Conservation (phyloP, 257 asterid genomes). For the Euphrasia confusa region DNA sequence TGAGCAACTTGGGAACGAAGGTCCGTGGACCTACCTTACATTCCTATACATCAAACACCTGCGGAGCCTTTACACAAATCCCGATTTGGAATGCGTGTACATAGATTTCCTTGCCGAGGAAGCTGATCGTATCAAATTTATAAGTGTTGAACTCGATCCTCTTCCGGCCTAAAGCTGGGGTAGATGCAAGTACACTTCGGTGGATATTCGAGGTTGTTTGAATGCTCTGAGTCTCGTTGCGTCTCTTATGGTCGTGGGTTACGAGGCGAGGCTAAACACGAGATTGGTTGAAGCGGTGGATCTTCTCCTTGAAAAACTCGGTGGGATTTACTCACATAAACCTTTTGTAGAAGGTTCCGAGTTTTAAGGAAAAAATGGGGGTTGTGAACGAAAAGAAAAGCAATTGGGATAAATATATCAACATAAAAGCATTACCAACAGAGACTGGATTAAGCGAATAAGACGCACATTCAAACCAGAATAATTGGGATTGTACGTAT, state of each 20-base stretch:
- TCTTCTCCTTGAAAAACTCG: too few relatives aligned
- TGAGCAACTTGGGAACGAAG: neutral
- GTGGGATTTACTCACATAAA: too few relatives aligned
- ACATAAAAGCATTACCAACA: too few relatives aligned
- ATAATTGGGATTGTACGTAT: too few relatives aligned
- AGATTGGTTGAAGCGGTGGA: neutral
- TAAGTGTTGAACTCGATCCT: neutral
- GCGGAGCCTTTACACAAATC: neutral
- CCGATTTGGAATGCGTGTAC: neutral
- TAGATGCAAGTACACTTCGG: too few relatives aligned
- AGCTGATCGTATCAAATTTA: neutral
- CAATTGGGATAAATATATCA: too few relatives aligned
- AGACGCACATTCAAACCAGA: too few relatives aligned
- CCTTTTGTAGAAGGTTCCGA: too few relatives aligned
- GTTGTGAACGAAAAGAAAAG: too few relatives aligned
- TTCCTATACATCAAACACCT: neutral
- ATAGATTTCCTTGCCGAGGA: neutral
- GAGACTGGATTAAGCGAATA: too few relatives aligned
- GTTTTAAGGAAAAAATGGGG: too few relatives aligned
- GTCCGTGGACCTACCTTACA: neutral
- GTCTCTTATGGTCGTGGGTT: neutral
- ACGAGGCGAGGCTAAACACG: neutral
- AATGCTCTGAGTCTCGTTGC: neutral
- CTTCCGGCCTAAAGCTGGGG: too few relatives aligned
- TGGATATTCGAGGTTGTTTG: neutral